phyloP scores from a whole-genome alignment of 768 basidiomycete genomes.

The Holtermanniella nyarrowii region DNA sequence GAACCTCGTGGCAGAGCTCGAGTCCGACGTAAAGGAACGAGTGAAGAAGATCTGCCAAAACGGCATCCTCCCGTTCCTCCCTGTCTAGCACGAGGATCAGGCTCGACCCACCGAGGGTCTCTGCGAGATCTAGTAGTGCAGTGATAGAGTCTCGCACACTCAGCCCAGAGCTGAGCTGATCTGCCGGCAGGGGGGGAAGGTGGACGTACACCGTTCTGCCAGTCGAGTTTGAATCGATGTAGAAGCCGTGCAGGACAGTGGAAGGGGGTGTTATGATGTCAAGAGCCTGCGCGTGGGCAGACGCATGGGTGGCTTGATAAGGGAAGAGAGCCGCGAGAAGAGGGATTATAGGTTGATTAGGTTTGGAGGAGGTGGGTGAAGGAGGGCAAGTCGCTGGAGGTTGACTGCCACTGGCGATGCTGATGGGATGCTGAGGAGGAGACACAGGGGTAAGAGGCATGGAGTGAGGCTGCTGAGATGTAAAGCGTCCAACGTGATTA shows the following conservation, averaged over 20 bases:
- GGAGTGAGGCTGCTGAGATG: not conserved
- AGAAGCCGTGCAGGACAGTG: slow-evolving; percentile 26
- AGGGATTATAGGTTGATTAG: slow-evolving; percentile 11
- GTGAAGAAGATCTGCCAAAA: slow-evolving; percentile 31
- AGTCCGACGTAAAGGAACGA: slow-evolving; percentile 38
- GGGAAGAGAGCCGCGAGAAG: slow-evolving; percentile 34
- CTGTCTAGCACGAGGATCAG: slow-evolving; percentile 32
- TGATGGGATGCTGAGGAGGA: not conserved
- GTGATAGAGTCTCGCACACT: slow-evolving; percentile 37
- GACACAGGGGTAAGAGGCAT: slow-evolving; percentile 2
- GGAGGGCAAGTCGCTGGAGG: not conserved
- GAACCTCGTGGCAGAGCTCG: slow-evolving; percentile 23
- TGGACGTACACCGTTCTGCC: slow-evolving; percentile 27
- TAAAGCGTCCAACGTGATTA: not conserved
- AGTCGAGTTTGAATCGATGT: slow-evolving; percentile 16
- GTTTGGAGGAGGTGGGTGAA: not conserved
- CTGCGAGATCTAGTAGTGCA: slow-evolving; percentile 35
- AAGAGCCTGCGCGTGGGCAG: slow-evolving; percentile 16
- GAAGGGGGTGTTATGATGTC: slow-evolving; percentile 35
- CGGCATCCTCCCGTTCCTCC: slow-evolving; percentile 25
- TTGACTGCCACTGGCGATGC: too few relatives aligned
- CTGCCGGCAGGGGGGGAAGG: slow-evolving; percentile 17
- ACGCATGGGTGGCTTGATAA: slow-evolving; percentile 18
- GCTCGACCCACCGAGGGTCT: slow-evolving; percentile 25
- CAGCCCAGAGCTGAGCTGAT: slow-evolving; percentile 19